Base-by-base conservation (phyloP, 305 asterid species). In the Salvia sclarea region DNA sequence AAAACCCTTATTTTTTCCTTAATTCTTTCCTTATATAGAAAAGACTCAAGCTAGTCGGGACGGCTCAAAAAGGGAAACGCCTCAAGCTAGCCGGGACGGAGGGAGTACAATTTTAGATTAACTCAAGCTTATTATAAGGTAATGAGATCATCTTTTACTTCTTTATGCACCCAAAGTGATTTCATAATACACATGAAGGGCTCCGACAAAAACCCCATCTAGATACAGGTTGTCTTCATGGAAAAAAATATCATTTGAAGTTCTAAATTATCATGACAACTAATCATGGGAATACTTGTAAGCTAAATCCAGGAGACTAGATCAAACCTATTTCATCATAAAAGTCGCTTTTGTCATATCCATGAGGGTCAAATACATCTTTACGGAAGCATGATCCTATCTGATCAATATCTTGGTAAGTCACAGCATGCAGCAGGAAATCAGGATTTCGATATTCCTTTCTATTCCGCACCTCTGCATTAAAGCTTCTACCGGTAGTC, bases 401-500 rank as follows among this genome's bases (percentile, higher is more conserved):
- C 85, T 94, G 96, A 74, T 94, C 97, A 64, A 94, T 91, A 56
- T 85, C 86, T 74, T 87, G 97, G 79, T 91, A 87, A 37, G 96
- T 91, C 77, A 94, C 96, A 18, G 97, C 96, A 79, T 89, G 96
- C 75, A 90, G 83, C 84, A 94, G 75, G 78, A 94, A 94, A 78
- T 91, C 96, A 22, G 99, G 99, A 70, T 94, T 94, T 16, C 99
- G 87, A 68, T 94, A 94, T 68, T 89, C 97, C 82, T 94, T 94
- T 73, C 86, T 82, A 56, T 91, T 94, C 75, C 97, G 96, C 78
- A 91, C 96, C 78, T 94, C 97, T 16, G 96, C 74, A 72, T 91
- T 94, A 83, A 82, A 94, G 83, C 95, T 87, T 81, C 86, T 87
- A 56, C 98, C 97, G 69, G 79, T 72, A 64, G 82, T 74, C 80